Evolutionary conservation across 2,329 filamentous ascomycete genomes (phyloP), one percentile per base, ranked within the genome.

Genomic region (Colletotrichum sp.): DNA sequence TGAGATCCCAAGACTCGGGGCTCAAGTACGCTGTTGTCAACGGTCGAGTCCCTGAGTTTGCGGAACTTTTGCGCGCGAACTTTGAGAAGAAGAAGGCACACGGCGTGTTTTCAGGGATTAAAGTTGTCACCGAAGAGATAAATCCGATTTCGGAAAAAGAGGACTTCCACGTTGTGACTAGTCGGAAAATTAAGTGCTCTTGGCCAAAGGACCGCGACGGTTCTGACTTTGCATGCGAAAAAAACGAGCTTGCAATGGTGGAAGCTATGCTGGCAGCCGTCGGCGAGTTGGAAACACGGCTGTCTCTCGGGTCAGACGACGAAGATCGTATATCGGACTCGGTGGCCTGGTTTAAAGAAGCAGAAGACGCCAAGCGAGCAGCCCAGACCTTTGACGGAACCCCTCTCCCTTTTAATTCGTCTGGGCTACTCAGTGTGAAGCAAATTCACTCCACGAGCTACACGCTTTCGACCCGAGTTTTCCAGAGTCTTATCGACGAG

Each of bases 361-460:
- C 86, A 65, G 79, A 79, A 0, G 81, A 86, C 52, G 87, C 87
- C 0, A 78, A 78, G 57, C 77, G 82, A 12, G 86, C 84, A 0
- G 82, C 78, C 3, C 71, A 60, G n/a, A 72, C 74, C 2, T 80
- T 88, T 0, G 77, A 87, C 61, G 73, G 82, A 6, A 80, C 26
- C 8, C 67, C 64, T 5, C 55, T 88, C 8, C 76, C 81, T 0
- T 84, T 86, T 15, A 77, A 83, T 1, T 71, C 74, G 6, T 77
- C 66, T 1, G 82, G 79, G 1, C 86, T 82, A 36, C 79, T 89
- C 2, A 85, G 83, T 3, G 79, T 86, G 2, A 79, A 80, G n/a
- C 78, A 85, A 8, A 77, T 88, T 4, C 80, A 83, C 16, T 82
- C 83, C 0, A 83, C 82, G 15, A 84, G 83, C 61, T 84, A 87